Evolutionary conservation across 179 eudicot genomes (phyloP), one percentile per base, ranked within the genome.

Genomic region (Corrigiola litoralis): DNA sequence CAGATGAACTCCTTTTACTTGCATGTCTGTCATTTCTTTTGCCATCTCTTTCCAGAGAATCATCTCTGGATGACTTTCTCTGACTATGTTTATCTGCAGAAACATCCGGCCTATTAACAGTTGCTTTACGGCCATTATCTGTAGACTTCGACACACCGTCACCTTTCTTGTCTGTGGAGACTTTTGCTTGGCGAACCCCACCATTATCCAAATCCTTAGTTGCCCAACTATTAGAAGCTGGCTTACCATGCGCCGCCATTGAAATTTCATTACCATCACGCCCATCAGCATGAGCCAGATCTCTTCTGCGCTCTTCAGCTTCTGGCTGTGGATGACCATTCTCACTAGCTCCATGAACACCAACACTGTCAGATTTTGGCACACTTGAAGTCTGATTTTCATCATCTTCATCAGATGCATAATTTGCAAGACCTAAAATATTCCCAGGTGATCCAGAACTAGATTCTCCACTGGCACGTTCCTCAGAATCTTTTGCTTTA

Each of bases 401-500:
- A 58, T 78, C 85, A 33, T 83, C 94, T 38, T 87, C 90, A 10
- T 83, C 87, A 52, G 99, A 87, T 25, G 87, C 84, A 81, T 94
- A 94, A 69, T 77, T 90, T 72, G 71, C 97, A 72, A 90, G 95
- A 54, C 99, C 97, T 69, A 94, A 74, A 41, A 90, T 71, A 77
- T 83, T 82, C 50, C 90, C 97, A 80, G 81, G 78, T 56, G 86
- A 66, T 58, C 74, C 79, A 53, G 90, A 85, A 66, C 78, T 71
- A 56, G 87, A 87, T 53, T 80, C 85, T 66, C 71, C 85, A 80
- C 82, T 79, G 67, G 71, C 83, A 80, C 69, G 75, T 63, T 78
- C 87, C 62, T 75, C 83, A 46, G 44, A 56, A 60, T 74, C 94
- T 63, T 75, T 86, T 8, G 58, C 50, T 71, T 77, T 81, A 54